Evolutionary conservation across 306 rosid species (phyloP).

Genomic region (Cyclanthera cordifolia): DNA sequence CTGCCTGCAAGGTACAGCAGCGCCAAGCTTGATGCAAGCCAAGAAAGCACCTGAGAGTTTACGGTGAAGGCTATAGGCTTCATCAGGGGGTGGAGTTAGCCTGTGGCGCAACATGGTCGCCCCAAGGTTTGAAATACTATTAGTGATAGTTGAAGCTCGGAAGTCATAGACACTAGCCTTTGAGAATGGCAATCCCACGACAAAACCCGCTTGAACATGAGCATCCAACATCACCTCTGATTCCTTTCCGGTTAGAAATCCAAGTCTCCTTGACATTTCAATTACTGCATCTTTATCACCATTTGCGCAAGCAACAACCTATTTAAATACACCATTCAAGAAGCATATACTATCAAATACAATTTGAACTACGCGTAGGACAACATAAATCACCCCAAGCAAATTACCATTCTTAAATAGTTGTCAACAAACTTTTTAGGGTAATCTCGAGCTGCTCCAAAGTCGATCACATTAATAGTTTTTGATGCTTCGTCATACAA

Average conservation of each 20-base stretch:
- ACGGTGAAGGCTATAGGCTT: constrained; percentile 91
- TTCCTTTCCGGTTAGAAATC: constrained; percentile 77
- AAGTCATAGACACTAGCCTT: constrained; percentile 59
- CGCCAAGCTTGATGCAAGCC: constrained; percentile 87
- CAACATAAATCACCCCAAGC: neutral
- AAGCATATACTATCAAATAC: neutral
- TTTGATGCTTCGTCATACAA: constrained; percentile 60
- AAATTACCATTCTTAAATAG: constrained; percentile 71
- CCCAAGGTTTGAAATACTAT: constrained; percentile 69
- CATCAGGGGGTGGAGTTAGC: constrained; percentile 92
- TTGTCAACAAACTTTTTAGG: constrained; percentile 76
- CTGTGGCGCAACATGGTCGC: constrained; percentile 88
- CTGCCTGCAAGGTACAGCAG: constrained; percentile 81
- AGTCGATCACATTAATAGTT: constrained; percentile 71
- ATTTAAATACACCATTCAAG: constrained; percentile 9
- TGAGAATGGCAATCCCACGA: constrained; percentile 86
- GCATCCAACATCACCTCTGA: constrained; percentile 84
- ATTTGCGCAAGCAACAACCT: constrained; percentile 86
- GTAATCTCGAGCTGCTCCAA: constrained; percentile 86
- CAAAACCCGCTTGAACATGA: constrained; percentile 86
- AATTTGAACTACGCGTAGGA: neutral
- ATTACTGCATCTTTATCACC: constrained; percentile 51
- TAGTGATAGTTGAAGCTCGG: constrained; percentile 50
- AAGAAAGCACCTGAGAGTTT: constrained; percentile 84
- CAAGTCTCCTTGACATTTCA: constrained; percentile 88